Conservation (phyloP, 1,284 basidiomycete genomes). For the Takashimella koratensis region DNA sequence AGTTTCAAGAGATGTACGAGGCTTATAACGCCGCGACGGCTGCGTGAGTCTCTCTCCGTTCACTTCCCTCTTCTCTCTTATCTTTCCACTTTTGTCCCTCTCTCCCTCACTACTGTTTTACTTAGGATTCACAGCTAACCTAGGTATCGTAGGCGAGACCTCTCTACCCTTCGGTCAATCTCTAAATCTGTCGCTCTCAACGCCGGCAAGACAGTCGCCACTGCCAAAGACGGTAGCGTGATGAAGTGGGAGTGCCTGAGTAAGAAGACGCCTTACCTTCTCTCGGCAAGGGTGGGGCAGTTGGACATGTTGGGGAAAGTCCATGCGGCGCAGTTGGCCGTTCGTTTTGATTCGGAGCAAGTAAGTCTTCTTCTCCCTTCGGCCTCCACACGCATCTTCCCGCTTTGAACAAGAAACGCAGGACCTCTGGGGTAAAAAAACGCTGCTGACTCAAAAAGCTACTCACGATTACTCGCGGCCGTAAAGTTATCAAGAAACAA, state of each 20-base stretch:
- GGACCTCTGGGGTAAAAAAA: too few relatives aligned
- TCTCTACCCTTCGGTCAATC: background rate
- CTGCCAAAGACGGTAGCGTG: background rate
- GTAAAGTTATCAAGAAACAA: background rate
- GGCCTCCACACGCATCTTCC: background rate
- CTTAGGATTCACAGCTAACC: too few relatives aligned
- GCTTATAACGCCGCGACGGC: slow-evolving; percentile 6
- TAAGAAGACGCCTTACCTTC: slow-evolving; percentile 1
- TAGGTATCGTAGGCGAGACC: background rate
- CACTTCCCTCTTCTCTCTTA: background rate
- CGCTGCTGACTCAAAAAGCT: too few relatives aligned
- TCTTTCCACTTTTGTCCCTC: too few relatives aligned
- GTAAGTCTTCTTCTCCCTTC: background rate
- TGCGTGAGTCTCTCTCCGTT: background rate
- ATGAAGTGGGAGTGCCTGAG: background rate
- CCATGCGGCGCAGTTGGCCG: slow-evolving; percentile 3
- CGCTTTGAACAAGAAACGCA: too few relatives aligned
- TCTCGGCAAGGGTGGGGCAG: slow-evolving; percentile 4
- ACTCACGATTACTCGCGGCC: background rate
- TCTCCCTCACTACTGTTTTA: too few relatives aligned
- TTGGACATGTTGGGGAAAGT: background rate
- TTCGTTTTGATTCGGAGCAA: slow-evolving; percentile 12
- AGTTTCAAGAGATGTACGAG: slow-evolving; percentile 5
- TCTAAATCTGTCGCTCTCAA: background rate
- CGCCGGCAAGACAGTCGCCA: background rate